phyloP scores from a whole-genome alignment of 108 stramenopile species.

The Cyclotella cryptica region DNA sequence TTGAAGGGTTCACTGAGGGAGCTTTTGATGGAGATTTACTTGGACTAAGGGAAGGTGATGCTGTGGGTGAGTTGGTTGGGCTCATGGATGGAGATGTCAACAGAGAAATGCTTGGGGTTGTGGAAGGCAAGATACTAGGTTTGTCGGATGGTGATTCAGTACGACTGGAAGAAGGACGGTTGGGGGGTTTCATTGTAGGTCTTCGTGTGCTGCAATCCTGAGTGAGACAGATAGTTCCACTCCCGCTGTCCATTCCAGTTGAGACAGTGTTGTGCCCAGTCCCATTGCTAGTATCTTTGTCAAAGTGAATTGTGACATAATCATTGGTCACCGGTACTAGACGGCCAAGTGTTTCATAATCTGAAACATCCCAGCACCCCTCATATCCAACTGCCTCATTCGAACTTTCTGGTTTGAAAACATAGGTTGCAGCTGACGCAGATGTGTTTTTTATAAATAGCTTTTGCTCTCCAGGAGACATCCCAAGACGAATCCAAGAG shows the following conservation, averaged over 20 bases:
- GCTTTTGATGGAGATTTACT: not conserved
- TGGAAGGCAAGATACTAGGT: no score
- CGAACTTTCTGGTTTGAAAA: not conserved
- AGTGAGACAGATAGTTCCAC: not conserved
- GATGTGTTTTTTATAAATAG: not conserved
- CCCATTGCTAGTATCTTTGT: not conserved
- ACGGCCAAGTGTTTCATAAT: not conserved
- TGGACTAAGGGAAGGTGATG: not conserved
- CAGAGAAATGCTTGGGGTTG: no score
- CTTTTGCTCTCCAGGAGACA: not conserved
- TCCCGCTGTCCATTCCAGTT: not conserved
- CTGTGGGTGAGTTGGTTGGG: not conserved
- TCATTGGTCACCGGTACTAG: not conserved
- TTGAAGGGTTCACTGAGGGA: not conserved
- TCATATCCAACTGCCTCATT: constrained; percentile 3
- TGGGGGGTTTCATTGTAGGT: not conserved
- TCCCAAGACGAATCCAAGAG: constrained; percentile 9
- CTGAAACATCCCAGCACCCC: not conserved
- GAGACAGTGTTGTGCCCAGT: constrained; percentile 1
- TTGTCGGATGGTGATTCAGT: no score
- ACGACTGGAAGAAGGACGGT: not conserved
- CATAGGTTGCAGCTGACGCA: not conserved
- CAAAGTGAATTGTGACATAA: constrained; percentile 14
- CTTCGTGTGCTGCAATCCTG: constrained; percentile 1
- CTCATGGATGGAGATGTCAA: not conserved